Base-by-base conservation (phyloP, 2,329 filamentous ascomycete species). In the Decorospora gaudefroyi region DNA sequence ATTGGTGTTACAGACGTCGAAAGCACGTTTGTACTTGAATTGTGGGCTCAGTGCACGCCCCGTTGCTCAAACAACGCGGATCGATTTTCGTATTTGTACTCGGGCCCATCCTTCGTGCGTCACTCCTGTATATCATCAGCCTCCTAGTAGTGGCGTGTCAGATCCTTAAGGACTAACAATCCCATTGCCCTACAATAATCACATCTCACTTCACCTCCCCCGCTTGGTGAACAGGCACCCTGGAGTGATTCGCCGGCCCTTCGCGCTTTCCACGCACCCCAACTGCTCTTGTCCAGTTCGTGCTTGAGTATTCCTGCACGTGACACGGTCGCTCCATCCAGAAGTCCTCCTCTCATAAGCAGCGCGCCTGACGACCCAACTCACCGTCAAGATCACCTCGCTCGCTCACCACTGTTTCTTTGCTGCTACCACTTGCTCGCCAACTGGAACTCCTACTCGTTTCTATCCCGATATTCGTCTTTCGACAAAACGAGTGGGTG, bases 21-120 rank as follows among this genome's bases (percentile, higher is more conserved):
- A 47, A 44, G 51, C 53, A 52, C 53, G 54, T 53, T 50, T 61
- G 53, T 52, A 44, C 48, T 55, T 50, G 49, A 49, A 46, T 34
- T 53, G 54, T 51, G 40, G 42, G 31, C 25, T 48, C 53, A 55
- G 56, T 58, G 55, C 48, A 49, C 52, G 47, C 39, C 43, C 52
- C 46, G 55, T 58, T 33, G 25, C 40, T 47, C 53, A 57, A 55
- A 61, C 51, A 43, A 53, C 47, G 49, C 53, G 49, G 55, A 45
- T 49, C 50, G 49, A 44, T 30, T 49, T 46, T 46, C 48, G 44
- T 62, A 61, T 58, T 59, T 61, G 64, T 61, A 65, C 51, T 45
- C 44, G 48, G 38, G 35, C 51, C 36, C 42, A 45, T 36, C 55
- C 49, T 50, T 40, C 44, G 31, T 61, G 60, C 57, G 58, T 61